Base-by-base conservation (phyloP, 306 rosid genomes). In the Cajanus cajan region DNA sequence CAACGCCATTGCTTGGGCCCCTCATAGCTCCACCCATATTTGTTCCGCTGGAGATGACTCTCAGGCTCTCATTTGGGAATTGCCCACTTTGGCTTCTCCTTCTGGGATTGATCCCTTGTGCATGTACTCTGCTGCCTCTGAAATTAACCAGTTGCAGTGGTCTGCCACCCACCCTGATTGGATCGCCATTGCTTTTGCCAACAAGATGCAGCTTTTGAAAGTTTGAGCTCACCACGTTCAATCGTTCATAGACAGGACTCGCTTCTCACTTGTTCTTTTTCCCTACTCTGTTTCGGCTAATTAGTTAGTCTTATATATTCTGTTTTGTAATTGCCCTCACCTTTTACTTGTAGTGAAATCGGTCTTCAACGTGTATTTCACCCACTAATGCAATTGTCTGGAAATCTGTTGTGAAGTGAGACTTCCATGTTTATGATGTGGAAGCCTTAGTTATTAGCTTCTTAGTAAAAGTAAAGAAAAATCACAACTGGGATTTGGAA, bases 91-190 rank as follows among this genome's bases (percentile, higher is more conserved):
- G 43, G 92, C 97, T 2, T 92, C 91, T 9, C 97, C 95, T 0
- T 74, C 54, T 73, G 98, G 97, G 52, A 90, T 93, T 54, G 99
- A 95, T 79, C 98, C 99, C 0, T 58, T 89, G 78, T 90, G 92
- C 0, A 90, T 89, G 97, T 93, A 88, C 75, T 81, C 93, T 22
- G 92, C 98, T 2, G 85, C 82, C 4, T 64, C 44, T 0, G 99
- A 95, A 68, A 93, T 95, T 75, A 93, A 95, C 74, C 99, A 95
- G 90, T 58, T 95, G 52, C 99, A 95, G 82, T 95, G 98, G 98
- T 84, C 93, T 5, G 87, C 94, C 0, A 84, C 94, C 1, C 94
- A 82, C 74, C 98, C 98, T 7, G 97, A 95, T 16, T 95, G 99
- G 98, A 88, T 95, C 68, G 91, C 93, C 9, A 54, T 95, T 24